These are phyloP conservation scores for Leccinellum luteum DNA, from an alignment of 768 basidiomycete species.

Conservation along the genomic window DNA sequence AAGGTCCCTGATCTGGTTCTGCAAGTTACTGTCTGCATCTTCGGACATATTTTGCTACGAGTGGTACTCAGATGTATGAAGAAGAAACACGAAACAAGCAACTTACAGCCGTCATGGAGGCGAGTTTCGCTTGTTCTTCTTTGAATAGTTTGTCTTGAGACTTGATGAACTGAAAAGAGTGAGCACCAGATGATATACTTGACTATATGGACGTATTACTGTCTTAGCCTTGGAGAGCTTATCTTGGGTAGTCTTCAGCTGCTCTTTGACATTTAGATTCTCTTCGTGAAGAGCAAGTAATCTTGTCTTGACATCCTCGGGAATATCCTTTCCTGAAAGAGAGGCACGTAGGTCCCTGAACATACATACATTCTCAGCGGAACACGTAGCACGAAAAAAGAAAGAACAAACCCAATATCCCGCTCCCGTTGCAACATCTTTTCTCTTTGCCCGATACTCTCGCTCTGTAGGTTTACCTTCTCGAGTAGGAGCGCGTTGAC, in stretches of 20 bases:
- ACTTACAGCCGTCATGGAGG: conserved; percentile 45
- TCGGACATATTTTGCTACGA: conserved; percentile 53
- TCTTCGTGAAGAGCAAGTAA: conserved; percentile 77
- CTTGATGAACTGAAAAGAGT: conserved; percentile 75
- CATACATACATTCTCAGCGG: neutral
- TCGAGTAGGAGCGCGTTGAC: conserved; percentile 83
- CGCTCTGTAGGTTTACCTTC: conserved; percentile 87
- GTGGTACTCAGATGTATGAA: conserved; percentile 4
- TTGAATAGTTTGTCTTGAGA: conserved; percentile 87
- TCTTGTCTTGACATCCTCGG: conserved; percentile 77
- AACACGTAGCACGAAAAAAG: neutral
- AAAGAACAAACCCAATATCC: conserved; percentile 65
- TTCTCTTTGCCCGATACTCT: conserved; percentile 88
- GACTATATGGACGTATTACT: conserved; percentile 37
- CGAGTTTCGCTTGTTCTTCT: conserved; percentile 67
- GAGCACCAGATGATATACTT: neutral
- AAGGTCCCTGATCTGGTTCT: conserved; percentile 61
- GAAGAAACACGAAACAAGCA: neutral
- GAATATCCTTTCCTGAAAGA: conserved; percentile 73
- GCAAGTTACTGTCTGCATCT: conserved; percentile 67
- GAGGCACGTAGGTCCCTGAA: conserved; percentile 76
- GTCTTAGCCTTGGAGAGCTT: conserved; percentile 79
- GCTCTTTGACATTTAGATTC: conserved; percentile 66
- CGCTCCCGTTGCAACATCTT: conserved; percentile 82
- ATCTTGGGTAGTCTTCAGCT: conserved; percentile 66